phyloP scores from a whole-genome alignment of 169 alveolate species.

The Plasmodium berghei region DNA sequence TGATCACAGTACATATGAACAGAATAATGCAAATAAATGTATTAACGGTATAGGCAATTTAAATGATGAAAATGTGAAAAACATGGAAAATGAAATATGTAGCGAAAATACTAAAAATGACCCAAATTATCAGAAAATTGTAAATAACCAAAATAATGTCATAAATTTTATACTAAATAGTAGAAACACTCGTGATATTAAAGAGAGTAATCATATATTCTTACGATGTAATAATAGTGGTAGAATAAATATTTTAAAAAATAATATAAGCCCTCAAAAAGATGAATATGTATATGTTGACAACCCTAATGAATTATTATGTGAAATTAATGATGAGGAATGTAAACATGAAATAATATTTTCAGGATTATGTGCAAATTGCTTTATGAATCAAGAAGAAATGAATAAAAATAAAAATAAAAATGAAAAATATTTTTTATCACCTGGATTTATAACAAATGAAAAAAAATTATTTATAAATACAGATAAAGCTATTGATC shows the following conservation, averaged over 20 bases:
- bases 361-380: slow-evolving; percentile 64
- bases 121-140: background rate
- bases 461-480: slow-evolving; percentile 76
- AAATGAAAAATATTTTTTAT: slow-evolving; percentile 32
- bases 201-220: slow-evolving; percentile 13
- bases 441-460: slow-evolving; percentile 83
- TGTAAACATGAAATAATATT: slow-evolving; percentile 59
- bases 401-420: slow-evolving; percentile 35
- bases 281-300: slow-evolving; percentile 45
- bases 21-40: background rate
- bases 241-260: slow-evolving; percentile 46
- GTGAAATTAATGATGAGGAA: slow-evolving; percentile 49
- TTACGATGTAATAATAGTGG: slow-evolving; percentile 39
- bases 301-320: slow-evolving; percentile 28
- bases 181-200: slow-evolving; percentile 32
- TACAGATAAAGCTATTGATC: slow-evolving; percentile 76
- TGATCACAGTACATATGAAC: background rate
- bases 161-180: slow-evolving; percentile 49
- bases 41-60: background rate
- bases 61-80: background rate
- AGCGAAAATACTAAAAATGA: background rate
- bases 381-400: slow-evolving; percentile 58
- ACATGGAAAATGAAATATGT: background rate
- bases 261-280: background rate
- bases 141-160: background rate